Base-by-base conservation (phyloP, 768 basidiomycete genomes). In the Trametes villosa region DNA sequence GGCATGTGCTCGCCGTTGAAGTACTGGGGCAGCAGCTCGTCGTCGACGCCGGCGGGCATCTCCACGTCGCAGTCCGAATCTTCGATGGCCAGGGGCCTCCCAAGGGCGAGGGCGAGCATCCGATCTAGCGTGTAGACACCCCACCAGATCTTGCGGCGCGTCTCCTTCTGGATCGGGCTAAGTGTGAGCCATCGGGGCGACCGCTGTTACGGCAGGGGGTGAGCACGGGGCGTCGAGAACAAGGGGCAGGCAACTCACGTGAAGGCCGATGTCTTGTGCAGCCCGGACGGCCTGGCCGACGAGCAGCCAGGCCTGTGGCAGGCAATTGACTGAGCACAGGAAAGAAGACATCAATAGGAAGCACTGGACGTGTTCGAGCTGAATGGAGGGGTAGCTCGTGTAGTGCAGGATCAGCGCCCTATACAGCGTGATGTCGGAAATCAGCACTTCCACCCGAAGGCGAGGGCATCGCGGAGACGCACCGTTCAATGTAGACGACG, bases 71-170 rank as follows among this genome's bases (percentile, higher is more conserved):
- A 94, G 72, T 96, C 94, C 12, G 86, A 79, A 74, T 96, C 94
- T 67, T 94, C 92, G 63, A 94, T 81, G 27, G 92, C 94, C 56
- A 96, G 83, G 3, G 94, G 94, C 11, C 94, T 84, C 47, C 94
- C 94, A 15, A 96, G 80, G 15, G 93, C 88, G 53, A 96, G 85
- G 24, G 94, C 94, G 20, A 96, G 87, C 91, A 95, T 94, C 50
- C 93, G 87, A 73, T 92, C 94, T 50, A 96, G 79, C 26, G 87
- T 87, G 69, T 96, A 96, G 27, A 95, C 91, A 42, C 90, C 87
- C 92, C 94, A 96, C 94, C 94, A 96, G 51, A 95, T 88, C 76
- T 95, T 94, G 63, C 89, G 81, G 30, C 93, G 85, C 0, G 92
- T 91, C 74, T 96, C 92, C 74, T 94, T 96, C 73, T 96, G 92